These are phyloP conservation scores for Neonectria faginata DNA, from an alignment of 2,329 filamentous ascomycete genomes.

Conservation along the genomic window DNA sequence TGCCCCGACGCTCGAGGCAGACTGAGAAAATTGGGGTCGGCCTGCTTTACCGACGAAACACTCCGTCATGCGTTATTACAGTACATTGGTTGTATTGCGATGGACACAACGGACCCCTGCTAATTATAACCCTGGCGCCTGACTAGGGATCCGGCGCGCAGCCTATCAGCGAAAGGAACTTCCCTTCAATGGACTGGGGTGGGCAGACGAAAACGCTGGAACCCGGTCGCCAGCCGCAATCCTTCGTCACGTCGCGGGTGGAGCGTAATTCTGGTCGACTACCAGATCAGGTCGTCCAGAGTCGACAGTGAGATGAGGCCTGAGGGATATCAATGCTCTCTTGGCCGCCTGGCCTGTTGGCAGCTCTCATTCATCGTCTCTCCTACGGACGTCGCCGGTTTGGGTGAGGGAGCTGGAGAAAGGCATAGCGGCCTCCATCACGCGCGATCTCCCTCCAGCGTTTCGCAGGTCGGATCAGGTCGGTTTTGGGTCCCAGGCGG, in stretches of 20 bases:
- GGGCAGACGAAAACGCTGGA: slow-evolving; percentile 13
- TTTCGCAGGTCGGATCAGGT: slow-evolving; percentile 7
- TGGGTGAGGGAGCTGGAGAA: not conserved
- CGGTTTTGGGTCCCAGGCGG: slow-evolving; percentile 5
- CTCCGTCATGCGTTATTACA: slow-evolving; percentile 35
- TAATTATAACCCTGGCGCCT: slow-evolving; percentile 14
- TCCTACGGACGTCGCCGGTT: not conserved
- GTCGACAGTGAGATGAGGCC: not conserved
- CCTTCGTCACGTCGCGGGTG: slow-evolving; percentile 22
- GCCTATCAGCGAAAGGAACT: slow-evolving; percentile 8
- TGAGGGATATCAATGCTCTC: not conserved
- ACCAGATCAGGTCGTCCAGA: not conserved
- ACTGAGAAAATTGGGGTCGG: slow-evolving; percentile 13
- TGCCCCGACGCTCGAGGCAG: slow-evolving; percentile 6
- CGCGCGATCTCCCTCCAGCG: not conserved
- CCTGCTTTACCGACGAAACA: slow-evolving; percentile 31
- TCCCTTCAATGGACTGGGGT: slow-evolving; percentile 12
- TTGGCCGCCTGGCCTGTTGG: not conserved
- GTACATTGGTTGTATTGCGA: slow-evolving; percentile 35
- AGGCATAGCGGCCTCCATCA: not conserved
- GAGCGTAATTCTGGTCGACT: slow-evolving; percentile 21
- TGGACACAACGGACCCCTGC: slow-evolving; percentile 32
- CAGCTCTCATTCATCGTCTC: not conserved
- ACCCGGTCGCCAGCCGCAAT: slow-evolving; percentile 27
- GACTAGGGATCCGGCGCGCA: slow-evolving; percentile 7